Evolutionary conservation across 257 asterid species (phyloP).

Genomic region (Nicotiana benthamiana): DNA sequence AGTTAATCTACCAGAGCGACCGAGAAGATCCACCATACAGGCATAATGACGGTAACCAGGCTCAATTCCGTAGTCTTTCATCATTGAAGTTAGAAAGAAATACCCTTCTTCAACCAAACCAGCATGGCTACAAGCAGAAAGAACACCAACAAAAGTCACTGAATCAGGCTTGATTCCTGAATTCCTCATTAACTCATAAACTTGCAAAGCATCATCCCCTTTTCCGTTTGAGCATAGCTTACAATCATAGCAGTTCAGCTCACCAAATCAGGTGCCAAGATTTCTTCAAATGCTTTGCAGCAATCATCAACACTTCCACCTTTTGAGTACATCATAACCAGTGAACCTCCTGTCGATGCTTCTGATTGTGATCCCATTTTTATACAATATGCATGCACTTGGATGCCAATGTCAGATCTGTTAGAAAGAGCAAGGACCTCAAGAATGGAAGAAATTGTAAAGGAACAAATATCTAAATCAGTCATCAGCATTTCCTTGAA

Average conservation of each 20-base stretch:
- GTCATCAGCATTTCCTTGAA: conserved; percentile 33
- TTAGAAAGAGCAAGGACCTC: conserved; percentile 29
- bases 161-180: conserved; percentile 50
- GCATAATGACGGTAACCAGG: conserved; percentile 61
- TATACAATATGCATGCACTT: conserved; percentile 39
- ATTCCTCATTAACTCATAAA: conserved; percentile 53
- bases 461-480: conserved; percentile 31
- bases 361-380: conserved; percentile 58
- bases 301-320: conserved; percentile 52
- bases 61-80: conserved; percentile 46
- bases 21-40: conserved; percentile 76
- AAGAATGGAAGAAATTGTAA: conserved; percentile 53
- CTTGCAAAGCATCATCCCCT: conserved; percentile 50
- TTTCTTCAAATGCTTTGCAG: conserved; percentile 36
- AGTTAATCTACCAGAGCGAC: conserved; percentile 65
- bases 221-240: conserved; percentile 76
- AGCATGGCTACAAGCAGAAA: conserved; percentile 73
- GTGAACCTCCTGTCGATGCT: conserved; percentile 52
- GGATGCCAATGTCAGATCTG: conserved; percentile 29
- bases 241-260: conserved; percentile 61
- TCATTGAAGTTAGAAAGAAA: conserved; percentile 60
- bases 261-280: conserved; percentile 42
- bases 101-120: conserved; percentile 77
- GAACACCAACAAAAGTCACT: conserved; percentile 47
- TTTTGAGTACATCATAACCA: conserved; percentile 64